phyloP scores from a whole-genome alignment of 345 rosid species.

The Erucastrum elatum region DNA sequence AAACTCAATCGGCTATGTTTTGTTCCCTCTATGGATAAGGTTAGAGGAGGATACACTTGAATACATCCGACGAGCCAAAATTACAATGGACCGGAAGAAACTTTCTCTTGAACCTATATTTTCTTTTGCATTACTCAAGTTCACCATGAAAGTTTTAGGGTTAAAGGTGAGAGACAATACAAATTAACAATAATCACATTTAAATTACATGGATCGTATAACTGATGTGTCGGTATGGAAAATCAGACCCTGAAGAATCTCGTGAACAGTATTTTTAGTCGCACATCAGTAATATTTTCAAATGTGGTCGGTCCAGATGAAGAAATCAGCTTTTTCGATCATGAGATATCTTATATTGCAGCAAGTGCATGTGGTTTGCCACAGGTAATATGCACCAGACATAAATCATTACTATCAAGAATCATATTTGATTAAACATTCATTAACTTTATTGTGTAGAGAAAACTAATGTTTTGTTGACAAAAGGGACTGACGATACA shows the following conservation, averaged over 20 bases:
- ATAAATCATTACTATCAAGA: not conserved
- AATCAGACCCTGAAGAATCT: slow-evolving; percentile 41
- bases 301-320: slow-evolving; percentile 53
- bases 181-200: not conserved
- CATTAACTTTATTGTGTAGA: not conserved
- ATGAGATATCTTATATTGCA: slow-evolving; percentile 41
- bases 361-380: slow-evolving; percentile 54
- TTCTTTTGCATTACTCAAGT: slow-evolving; percentile 36
- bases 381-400: slow-evolving; percentile 37
- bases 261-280: slow-evolving; percentile 46
- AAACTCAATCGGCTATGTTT: slow-evolving; percentile 47
- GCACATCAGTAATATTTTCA: slow-evolving; percentile 45
- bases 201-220: not conserved
- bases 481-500: slow-evolving; percentile 59
- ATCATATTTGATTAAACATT: not conserved
- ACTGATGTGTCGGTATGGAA: not conserved
- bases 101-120: slow-evolving; percentile 40
- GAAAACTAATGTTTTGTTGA: not conserved
- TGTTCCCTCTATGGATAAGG: slow-evolving; percentile 45
- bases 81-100: slow-evolving; percentile 39
- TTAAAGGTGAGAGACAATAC: slow-evolving; percentile 32
- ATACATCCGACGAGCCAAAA: slow-evolving; percentile 46
- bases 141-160: slow-evolving; percentile 33
- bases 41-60: slow-evolving; percentile 43
- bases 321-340: slow-evolving; percentile 55